phyloP scores from a whole-genome alignment of 2,329 filamentous ascomycete species.

The Pestalotiopsis sp. region DNA sequence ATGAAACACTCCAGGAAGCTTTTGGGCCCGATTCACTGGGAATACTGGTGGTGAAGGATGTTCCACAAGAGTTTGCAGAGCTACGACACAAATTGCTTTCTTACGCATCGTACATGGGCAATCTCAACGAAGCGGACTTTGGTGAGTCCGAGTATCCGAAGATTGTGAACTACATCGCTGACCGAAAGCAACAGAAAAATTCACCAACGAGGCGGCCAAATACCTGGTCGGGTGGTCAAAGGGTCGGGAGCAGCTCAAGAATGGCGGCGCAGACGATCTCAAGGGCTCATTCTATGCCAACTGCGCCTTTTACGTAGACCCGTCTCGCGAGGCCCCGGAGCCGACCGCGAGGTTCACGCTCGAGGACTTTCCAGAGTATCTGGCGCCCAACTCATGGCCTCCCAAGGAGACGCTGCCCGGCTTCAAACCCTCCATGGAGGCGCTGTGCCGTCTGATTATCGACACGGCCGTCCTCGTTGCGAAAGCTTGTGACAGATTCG shows the following conservation, averaged over 20 bases:
- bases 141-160: conserved; percentile 46
- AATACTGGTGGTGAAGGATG: conserved; percentile 89
- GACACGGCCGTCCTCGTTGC: conserved; percentile 89
- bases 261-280: conserved; percentile 76
- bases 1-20: conserved; percentile 71
- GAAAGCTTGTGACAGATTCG: conserved; percentile 85
- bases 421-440: conserved; percentile 73
- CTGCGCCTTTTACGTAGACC: conserved; percentile 75
- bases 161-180: neutral
- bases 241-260: conserved; percentile 79
- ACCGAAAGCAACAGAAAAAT: conserved; percentile 42
- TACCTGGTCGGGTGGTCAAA: conserved; percentile 77
- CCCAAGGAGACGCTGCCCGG: conserved; percentile 67
- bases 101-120: conserved; percentile 87
- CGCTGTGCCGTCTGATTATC: conserved; percentile 82
- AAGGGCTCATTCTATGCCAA: conserved; percentile 88
- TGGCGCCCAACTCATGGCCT: conserved; percentile 90
- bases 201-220: conserved; percentile 63
- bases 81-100: conserved; percentile 77
- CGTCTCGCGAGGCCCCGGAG: conserved; percentile 60
- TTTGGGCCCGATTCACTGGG: conserved; percentile 91
- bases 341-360: conserved; percentile 61
- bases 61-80: conserved; percentile 71
- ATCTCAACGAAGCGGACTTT: conserved; percentile 71
- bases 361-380: conserved; percentile 81